Percentiles rank a stretch among this genome's conserved stretches.
Evolutionary conservation across 2,329 filamentous ascomycete species (phyloP).

Genomic region (Hymenoscyphus infarciens): DNA sequence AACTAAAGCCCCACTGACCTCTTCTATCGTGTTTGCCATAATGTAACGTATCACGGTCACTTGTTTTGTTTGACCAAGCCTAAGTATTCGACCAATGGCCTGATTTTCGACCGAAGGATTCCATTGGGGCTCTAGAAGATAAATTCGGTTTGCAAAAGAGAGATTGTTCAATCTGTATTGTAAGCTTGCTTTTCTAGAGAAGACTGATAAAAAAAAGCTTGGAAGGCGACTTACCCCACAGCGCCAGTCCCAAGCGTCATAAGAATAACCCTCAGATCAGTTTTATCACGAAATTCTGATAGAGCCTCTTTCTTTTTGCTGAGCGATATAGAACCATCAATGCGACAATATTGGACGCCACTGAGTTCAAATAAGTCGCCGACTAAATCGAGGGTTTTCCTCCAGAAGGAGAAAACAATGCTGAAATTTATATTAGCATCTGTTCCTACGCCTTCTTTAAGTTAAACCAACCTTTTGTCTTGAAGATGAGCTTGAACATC

Average conservation of each 20-base stretch:
- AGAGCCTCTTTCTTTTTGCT: slow-evolving; percentile 13
- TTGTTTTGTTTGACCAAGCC: too few relatives aligned
- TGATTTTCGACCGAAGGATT: too few relatives aligned
- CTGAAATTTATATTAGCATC: slow-evolving; percentile 16
- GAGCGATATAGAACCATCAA: slow-evolving; percentile 19
- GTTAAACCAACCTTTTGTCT: slow-evolving; percentile 14
- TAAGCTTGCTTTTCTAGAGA: too few relatives aligned
- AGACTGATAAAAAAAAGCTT: too few relatives aligned
- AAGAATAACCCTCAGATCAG: slow-evolving; percentile 16
- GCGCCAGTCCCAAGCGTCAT: slow-evolving; percentile 25
- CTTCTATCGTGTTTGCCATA: too few relatives aligned
- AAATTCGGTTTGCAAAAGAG: too few relatives aligned
- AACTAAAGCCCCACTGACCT: too few relatives aligned
- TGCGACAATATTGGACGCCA: slow-evolving; percentile 17
- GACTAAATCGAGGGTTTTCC: slow-evolving; percentile 21
- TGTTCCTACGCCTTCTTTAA: slow-evolving; percentile 15
- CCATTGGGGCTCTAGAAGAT: too few relatives aligned
- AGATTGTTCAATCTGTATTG: too few relatives aligned
- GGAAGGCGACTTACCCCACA: slow-evolving; percentile 14
- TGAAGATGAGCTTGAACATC: slow-evolving; percentile 11
- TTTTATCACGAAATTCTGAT: slow-evolving; percentile 12
- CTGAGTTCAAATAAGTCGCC: slow-evolving; percentile 9
- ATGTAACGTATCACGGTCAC: too few relatives aligned
- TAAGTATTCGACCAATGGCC: too few relatives aligned
- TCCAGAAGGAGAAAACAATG: slow-evolving; percentile 26